Evolutionary conservation across 2,329 filamentous ascomycete species (phyloP).

Genomic region (Penicillium rolfsii): DNA sequence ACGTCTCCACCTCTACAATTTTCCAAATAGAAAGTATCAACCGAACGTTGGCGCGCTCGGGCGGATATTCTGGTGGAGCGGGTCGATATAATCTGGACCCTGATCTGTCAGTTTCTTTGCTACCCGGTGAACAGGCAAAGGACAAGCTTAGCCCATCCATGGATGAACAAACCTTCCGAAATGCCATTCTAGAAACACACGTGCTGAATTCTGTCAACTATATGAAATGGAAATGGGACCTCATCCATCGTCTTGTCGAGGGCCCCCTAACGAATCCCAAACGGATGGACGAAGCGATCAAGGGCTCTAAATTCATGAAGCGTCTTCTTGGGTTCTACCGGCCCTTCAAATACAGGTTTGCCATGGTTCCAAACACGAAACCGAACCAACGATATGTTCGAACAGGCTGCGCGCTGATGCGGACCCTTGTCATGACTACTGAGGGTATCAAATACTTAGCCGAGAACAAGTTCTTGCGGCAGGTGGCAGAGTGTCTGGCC

Average conservation of each 20-base stretch:
- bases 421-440: slow-evolving; percentile 79
- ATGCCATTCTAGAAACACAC: slow-evolving; percentile 70
- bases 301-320: slow-evolving; percentile 95
- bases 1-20: slow-evolving; percentile 83
- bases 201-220: slow-evolving; percentile 89
- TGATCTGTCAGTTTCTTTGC: slow-evolving; percentile 49
- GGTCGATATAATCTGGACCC: slow-evolving; percentile 49
- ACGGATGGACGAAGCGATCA: slow-evolving; percentile 88
- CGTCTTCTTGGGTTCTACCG: slow-evolving; percentile 91
- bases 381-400: slow-evolving; percentile 92
- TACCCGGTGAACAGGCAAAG: slow-evolving; percentile 48
- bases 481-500: slow-evolving; percentile 92
- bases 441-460: slow-evolving; percentile 84
- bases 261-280: slow-evolving; percentile 90
- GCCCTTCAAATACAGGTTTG: slow-evolving; percentile 95
- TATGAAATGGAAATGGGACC: slow-evolving; percentile 96
- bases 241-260: slow-evolving; percentile 87
- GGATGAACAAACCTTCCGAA: slow-evolving; percentile 66
- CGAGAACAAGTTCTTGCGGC: slow-evolving; percentile 89
- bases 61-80: slow-evolving; percentile 47
- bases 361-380: slow-evolving; percentile 84
- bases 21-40: slow-evolving; percentile 99
- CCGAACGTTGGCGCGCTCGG: slow-evolving; percentile 82
- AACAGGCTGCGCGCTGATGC: slow-evolving; percentile 84
- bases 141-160: slow-evolving; percentile 64